Evolutionary conservation across 352 stramenopile genomes (phyloP).

Genomic region (Phytophthora sp.): DNA sequence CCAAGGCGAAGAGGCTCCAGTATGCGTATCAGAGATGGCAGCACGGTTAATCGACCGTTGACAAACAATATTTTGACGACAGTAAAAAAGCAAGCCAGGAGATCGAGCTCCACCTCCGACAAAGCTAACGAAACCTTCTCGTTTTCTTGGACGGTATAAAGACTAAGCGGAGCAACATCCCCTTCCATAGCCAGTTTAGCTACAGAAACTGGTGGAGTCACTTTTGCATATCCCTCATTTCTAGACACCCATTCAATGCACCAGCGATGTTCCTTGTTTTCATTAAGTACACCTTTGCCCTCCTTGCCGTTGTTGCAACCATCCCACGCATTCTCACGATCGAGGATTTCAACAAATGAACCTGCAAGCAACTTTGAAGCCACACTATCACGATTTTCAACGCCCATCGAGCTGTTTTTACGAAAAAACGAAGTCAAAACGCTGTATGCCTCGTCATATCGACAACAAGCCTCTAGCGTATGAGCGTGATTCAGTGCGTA

Average conservation of each 20-base stretch:
- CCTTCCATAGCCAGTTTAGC: neutral
- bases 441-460: slow-evolving; percentile 52
- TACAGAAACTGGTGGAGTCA: slow-evolving; percentile 12
- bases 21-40: slow-evolving; percentile 60
- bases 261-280: slow-evolving; percentile 12
- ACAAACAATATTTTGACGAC: slow-evolving; percentile 89
- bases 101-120: slow-evolving; percentile 65
- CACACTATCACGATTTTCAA: slow-evolving; percentile 25
- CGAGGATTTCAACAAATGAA: slow-evolving; percentile 45
- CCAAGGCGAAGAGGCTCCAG: slow-evolving; percentile 73
- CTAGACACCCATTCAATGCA: slow-evolving; percentile 37
- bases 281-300: neutral
- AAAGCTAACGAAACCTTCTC: neutral
- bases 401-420: slow-evolving; percentile 39
- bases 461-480: slow-evolving; percentile 52
- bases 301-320: neutral
- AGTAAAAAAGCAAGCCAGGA: slow-evolving; percentile 83
- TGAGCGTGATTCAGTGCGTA: slow-evolving; percentile 79
- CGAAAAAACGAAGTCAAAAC: slow-evolving; percentile 51
- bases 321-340: slow-evolving; percentile 28
- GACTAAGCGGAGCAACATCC: neutral
- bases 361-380: slow-evolving; percentile 27
- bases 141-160: slow-evolving; percentile 1
- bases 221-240: slow-evolving; percentile 29
- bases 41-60: slow-evolving; percentile 48